A percentile compares a stretch with the other conserved stretches of the same genome.
These are phyloP conservation scores for Pyricularia pennisetigena DNA, from an alignment of 2,329 filamentous ascomycete genomes.

Conservation along the genomic window DNA sequence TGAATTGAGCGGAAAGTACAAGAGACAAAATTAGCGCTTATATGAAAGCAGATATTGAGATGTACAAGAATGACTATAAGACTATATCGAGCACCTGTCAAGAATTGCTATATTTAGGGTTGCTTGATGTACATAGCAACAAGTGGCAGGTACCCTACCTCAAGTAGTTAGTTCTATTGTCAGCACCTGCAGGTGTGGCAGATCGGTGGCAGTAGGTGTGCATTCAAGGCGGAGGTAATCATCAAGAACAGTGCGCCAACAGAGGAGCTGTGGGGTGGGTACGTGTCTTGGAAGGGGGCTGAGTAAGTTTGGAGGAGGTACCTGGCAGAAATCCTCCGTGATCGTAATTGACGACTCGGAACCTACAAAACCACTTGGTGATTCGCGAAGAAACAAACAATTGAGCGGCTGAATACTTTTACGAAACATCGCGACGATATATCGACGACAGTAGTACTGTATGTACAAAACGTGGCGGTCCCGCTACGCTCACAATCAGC, in stretches of 20 bases:
- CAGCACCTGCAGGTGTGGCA: no score
- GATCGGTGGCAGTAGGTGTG: no score
- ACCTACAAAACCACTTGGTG: neutral
- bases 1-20: neutral
- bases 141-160: no score
- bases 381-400: neutral
- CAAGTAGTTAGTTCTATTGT: no score
- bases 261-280: neutral
- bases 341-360: neutral
- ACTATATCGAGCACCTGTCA: neutral
- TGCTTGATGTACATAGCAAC: no score
- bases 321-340: neutral
- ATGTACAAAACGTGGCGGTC: neutral
- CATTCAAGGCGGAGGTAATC: neutral
- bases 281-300: neutral
- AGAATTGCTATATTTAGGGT: neutral
- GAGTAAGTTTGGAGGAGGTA: neutral
- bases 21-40: neutral
- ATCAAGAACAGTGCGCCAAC: neutral
- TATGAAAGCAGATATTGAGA: neutral
- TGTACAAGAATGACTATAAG: neutral
- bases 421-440: neutral
- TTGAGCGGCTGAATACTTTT: neutral
- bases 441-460: neutral
- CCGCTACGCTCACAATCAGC: neutral